Percentiles rank a stretch among this genome's conserved stretches.
phyloP scores from a whole-genome alignment of 139 green algal species.

The Penium margaritaceum region DNA sequence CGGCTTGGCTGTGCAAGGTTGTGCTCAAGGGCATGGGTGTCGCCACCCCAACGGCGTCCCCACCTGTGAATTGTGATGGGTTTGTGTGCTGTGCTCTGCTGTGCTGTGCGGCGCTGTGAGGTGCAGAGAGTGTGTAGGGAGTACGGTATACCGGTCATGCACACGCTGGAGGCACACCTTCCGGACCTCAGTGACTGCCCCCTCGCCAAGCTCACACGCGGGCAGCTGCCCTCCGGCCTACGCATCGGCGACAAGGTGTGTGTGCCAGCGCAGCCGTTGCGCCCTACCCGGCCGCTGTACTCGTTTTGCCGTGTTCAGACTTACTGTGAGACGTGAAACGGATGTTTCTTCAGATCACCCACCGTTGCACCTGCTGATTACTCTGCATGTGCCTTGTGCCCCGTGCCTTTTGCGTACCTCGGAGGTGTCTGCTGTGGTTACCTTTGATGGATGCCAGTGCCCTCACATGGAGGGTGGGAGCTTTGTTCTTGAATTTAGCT shows the following conservation, averaged over 20 bases:
- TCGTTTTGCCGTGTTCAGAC: conserved; percentile 6
- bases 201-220: conserved; percentile 48
- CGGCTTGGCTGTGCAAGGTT: no score
- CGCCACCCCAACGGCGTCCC: no score
- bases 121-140: no score
- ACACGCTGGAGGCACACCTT: conserved; percentile 64
- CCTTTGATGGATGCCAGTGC: not conserved
- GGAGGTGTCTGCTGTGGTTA: not conserved
- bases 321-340: no score
- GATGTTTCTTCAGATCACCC: conserved; percentile 9
- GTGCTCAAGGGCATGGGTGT: no score
- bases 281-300: no score
- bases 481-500: no score
- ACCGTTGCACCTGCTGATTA: not conserved
- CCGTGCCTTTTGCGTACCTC: not conserved
- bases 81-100: no score
- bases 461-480: not conserved
- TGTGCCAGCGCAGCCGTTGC: no score
- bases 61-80: no score
- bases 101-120: no score
- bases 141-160: conserved; percentile 51
- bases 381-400: not conserved
- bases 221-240: conserved; percentile 35
- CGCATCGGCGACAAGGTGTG: conserved; percentile 53
- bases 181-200: conserved; percentile 47